phyloP scores from a whole-genome alignment of 2,329 filamentous ascomycete species.

The Zasmidium citrigriseum region DNA sequence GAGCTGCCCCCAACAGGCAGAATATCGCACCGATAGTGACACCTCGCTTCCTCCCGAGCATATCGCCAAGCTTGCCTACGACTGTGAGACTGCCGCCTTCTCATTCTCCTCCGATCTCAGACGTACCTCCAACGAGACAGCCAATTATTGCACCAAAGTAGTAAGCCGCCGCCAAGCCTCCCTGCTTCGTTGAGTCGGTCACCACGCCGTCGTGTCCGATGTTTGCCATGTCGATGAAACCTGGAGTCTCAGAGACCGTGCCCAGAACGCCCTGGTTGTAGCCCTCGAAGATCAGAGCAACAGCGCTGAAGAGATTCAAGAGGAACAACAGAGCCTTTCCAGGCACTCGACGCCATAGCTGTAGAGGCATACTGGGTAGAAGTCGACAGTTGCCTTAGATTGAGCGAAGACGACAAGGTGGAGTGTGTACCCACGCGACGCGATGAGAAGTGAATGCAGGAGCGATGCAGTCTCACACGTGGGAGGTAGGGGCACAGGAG shows the following conservation, averaged over 20 bases:
- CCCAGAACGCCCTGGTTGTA: constrained; percentile 57
- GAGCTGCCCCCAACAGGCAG: constrained; percentile 30
- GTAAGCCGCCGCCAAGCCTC: constrained; percentile 55
- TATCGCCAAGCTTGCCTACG: constrained; percentile 30
- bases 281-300: constrained; percentile 42
- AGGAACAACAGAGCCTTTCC: constrained; percentile 29
- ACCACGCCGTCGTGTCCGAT: constrained; percentile 51
- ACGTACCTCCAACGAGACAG: constrained; percentile 48
- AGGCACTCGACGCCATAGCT: constrained; percentile 31
- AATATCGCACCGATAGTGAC: constrained; percentile 27
- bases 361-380: constrained; percentile 23
- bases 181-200: constrained; percentile 52
- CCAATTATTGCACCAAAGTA: constrained; percentile 55
- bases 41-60: constrained; percentile 29
- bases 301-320: constrained; percentile 31
- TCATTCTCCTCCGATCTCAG: background rate
- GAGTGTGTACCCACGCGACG: background rate
- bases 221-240: constrained; percentile 46
- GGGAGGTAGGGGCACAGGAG: background rate
- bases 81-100: constrained; percentile 1
- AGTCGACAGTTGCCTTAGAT: background rate
- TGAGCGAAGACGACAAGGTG: background rate
- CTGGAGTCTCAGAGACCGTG: constrained; percentile 48
- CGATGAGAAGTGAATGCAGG: background rate
- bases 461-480: background rate